Base-by-base conservation (phyloP, 1,284 basidiomycete species). In the Cerioporus squamosus region DNA sequence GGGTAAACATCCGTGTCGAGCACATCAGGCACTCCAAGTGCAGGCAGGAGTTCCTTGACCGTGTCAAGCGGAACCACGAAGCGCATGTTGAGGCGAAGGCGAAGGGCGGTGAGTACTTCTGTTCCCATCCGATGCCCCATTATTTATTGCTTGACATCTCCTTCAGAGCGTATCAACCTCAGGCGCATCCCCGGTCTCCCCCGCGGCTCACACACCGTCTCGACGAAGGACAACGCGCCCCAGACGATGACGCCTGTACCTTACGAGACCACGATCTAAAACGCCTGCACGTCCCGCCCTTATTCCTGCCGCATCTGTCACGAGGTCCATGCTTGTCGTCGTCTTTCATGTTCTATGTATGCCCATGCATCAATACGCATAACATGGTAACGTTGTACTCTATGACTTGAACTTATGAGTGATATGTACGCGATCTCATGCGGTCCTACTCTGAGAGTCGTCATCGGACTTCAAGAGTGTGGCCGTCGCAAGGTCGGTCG, bases 1-100 rank as follows among this genome's bases (percentile, higher is more conserved):
- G 97, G 62, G 97, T 99, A 77, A 99, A 98, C 90, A 81, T 99
- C 79, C 94, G 97, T 65, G 84, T 98, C 71, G 97, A 99, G 85
- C 97, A 99, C 85, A 84, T 99, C 80, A 88, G 83, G 73, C 97
- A 99, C 88, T 98, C 97, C 70, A 96, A 95, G 81, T 99, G 97
- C 81, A 90, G 97, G 75, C 92, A 98, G 80, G 96, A 98, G 80
- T 99, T 99, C 84, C 80, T 99, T 72, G 91, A 95, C 81, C 87
- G 97, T 72, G 97, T 99, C 74, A 92, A 97, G 87, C 79, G 82
- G 65, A 99, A 99, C 84, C 92, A 94, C 67, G 86, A 84, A 43
- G 87, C 87, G 70, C 95, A 94, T 76, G 88, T 77, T 68, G 91
- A 85, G 72, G 94, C 95, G 54, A 94, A 92, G 85, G 89, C 83